phyloP scores from a whole-genome alignment of 2,329 filamentous ascomycete species.

The Claviceps arundinis region DNA sequence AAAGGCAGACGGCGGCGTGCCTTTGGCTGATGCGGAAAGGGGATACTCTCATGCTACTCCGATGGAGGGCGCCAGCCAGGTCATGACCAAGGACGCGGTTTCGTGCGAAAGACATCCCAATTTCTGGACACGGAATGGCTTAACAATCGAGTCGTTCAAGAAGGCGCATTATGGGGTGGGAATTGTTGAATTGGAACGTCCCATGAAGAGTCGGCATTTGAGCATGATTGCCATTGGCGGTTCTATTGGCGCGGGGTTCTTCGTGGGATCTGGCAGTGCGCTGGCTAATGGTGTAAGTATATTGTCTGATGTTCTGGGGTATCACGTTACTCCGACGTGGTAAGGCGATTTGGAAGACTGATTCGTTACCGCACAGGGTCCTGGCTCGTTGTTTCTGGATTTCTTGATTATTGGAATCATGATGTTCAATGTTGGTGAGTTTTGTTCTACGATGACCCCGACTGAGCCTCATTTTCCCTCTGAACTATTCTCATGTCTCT shows the following conservation, averaged over 20 bases:
- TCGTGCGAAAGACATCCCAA: conserved; percentile 14
- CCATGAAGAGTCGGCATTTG: conserved; percentile 40
- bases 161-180: conserved; percentile 20
- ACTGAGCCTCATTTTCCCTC: too few relatives aligned
- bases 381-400: conserved; percentile 30
- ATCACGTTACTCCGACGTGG: neutral
- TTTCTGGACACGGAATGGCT: conserved; percentile 24
- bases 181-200: conserved; percentile 24
- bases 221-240: conserved; percentile 43
- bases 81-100: conserved; percentile 7
- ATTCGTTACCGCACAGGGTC: conserved; percentile 17
- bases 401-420: conserved; percentile 45
- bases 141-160: conserved; percentile 26
- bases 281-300: conserved; percentile 29
- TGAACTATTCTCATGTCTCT: neutral
- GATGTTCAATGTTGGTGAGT: conserved; percentile 41
- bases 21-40: conserved; percentile 2
- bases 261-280: conserved; percentile 43
- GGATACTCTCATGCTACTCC: neutral
- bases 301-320: neutral
- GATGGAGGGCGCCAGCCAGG: conserved; percentile 7
- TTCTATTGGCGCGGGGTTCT: conserved; percentile 47
- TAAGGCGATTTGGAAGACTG: neutral
- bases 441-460: too few relatives aligned
- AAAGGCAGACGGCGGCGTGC: neutral